Conservation (phyloP, 768 basidiomycete species). For the Baorangia bicolor region DNA sequence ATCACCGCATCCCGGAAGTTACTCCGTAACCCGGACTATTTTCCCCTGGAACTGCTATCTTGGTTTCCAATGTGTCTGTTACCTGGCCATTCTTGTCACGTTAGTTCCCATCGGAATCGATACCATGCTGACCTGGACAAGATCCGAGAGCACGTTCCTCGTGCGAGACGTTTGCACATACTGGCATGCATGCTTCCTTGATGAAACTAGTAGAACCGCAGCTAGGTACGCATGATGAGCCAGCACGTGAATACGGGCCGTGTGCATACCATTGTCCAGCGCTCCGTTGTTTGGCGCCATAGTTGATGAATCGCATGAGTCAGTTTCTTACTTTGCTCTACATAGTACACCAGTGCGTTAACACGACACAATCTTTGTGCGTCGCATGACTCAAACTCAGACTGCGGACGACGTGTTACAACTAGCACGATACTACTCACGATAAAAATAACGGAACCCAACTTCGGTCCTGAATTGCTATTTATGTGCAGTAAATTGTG, state of each 20-base stretch:
- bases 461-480: not conserved
- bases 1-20: not conserved
- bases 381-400: not conserved
- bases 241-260: not conserved
- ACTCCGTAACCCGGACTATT: not conserved
- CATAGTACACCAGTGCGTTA: not conserved
- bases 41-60: not conserved
- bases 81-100: not conserved
- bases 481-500: conserved; percentile 40
- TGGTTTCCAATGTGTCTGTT: not conserved
- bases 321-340: not conserved
- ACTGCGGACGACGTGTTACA: not conserved
- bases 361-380: not conserved
- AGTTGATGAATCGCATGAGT: not conserved
- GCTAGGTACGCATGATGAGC: not conserved
- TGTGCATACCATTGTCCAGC: not conserved
- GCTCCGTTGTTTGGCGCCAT: not conserved
- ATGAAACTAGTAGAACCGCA: not conserved
- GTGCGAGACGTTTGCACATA: not conserved
- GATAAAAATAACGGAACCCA: conserved; percentile 6
- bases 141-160: not conserved
- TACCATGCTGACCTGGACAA: not conserved
- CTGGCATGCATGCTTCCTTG: not conserved
- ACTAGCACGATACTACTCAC: not conserved
- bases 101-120: not conserved